A percentile compares a stretch with the other conserved stretches of the same genome.
phyloP scores from a whole-genome alignment of 1,284 basidiomycete genomes.

The Wallemia ichthyophaga region DNA sequence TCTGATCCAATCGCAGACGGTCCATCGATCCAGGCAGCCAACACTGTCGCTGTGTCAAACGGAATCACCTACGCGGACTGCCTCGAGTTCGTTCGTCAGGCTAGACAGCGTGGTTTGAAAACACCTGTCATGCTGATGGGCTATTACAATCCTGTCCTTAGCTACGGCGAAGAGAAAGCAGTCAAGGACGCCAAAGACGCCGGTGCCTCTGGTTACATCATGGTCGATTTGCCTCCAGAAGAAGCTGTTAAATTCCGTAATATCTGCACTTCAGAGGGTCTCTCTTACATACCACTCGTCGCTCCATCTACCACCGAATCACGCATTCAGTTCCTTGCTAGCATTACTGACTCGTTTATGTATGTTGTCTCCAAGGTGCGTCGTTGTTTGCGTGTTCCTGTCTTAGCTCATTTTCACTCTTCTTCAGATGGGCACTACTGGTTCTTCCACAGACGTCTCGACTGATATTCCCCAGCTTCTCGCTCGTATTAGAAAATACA shows the following conservation, averaged over 20 bases:
- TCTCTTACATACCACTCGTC: constrained; percentile 89
- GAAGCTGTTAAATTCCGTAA: constrained; percentile 71
- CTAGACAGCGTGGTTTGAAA: constrained; percentile 47
- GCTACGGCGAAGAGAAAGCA: constrained; percentile 79
- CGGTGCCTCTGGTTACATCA: constrained; percentile 88
- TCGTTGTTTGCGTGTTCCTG: neutral
- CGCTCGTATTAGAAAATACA: constrained; percentile 34
- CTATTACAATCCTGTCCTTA: constrained; percentile 83
- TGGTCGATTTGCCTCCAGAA: constrained; percentile 92
- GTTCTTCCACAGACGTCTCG: constrained; percentile 41
- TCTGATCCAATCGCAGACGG: constrained; percentile 91
- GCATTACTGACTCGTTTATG: constrained; percentile 88
- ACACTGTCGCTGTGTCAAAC: constrained; percentile 53
- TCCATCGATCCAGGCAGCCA: constrained; percentile 64
- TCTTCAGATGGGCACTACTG: constrained; percentile 79
- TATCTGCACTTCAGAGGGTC: constrained; percentile 43
- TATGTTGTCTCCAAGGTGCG: constrained; percentile 73
- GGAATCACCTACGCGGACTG: constrained; percentile 43
- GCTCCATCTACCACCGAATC: constrained; percentile 69
- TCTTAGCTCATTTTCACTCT: neutral
- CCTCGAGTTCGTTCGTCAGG: constrained; percentile 44
- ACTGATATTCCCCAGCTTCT: constrained; percentile 48
- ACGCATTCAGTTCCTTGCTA: constrained; percentile 66
- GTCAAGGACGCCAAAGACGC: constrained; percentile 61
- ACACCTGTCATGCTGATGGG: constrained; percentile 82